phyloP scores from a whole-genome alignment of 2,329 filamentous ascomycete genomes.

The Phyllosticta capitalensis region DNA sequence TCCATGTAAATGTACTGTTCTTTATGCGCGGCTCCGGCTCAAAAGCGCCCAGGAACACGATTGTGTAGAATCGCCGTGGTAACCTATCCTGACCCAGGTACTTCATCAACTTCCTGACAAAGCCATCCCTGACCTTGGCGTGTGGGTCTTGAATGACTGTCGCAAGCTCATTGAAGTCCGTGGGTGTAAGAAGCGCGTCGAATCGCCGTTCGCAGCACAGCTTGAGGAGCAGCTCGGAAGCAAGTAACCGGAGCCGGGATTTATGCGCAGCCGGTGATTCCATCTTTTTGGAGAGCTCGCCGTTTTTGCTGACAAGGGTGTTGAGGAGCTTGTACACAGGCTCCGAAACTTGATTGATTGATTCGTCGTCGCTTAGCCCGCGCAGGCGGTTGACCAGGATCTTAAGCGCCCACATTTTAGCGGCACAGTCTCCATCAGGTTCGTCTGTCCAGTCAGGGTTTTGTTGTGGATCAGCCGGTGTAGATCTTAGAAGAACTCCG shows the following conservation, averaged over 20 bases:
- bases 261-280: conserved; percentile 71
- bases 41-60: conserved; percentile 84
- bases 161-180: conserved; percentile 72
- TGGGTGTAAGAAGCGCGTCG: conserved; percentile 62
- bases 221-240: conserved; percentile 72
- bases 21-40: conserved; percentile 70
- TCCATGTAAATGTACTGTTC: conserved; percentile 73
- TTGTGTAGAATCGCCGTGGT: conserved; percentile 70
- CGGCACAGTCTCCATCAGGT: conserved; percentile 69
- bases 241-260: conserved; percentile 69
- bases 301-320: conserved; percentile 62
- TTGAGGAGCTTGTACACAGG: conserved; percentile 73
- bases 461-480: conserved; percentile 43
- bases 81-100: conserved; percentile 68
- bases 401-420: conserved; percentile 76
- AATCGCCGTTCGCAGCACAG: conserved; percentile 67
- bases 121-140: conserved; percentile 63
- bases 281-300: conserved; percentile 64
- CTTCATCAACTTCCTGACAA: conserved; percentile 81
- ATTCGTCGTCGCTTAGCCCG: conserved; percentile 43
- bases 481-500: conserved; percentile 59
- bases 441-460: conserved; percentile 57
- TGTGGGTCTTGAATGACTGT: conserved; percentile 71
- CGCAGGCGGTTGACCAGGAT: conserved; percentile 79
- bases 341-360: conserved; percentile 44